These are phyloP conservation scores for Picea mariana DNA, from an alignment of 83 land plant genomes.

Conservation along the genomic window DNA sequence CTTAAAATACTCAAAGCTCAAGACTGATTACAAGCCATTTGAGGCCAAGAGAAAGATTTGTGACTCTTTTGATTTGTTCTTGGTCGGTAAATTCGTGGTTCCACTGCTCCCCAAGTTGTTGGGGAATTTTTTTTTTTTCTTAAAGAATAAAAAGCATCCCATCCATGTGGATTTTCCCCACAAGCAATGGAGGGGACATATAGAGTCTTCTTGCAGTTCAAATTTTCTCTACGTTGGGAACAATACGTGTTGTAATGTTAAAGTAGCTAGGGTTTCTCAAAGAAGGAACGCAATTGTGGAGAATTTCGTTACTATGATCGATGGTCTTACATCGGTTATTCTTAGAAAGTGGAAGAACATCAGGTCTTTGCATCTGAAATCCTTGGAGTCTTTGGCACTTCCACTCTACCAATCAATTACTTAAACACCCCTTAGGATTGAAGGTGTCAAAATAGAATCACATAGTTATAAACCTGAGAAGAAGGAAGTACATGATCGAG, in stretches of 20 bases:
- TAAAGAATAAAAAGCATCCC: constrained; percentile 85
- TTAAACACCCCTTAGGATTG: constrained; percentile 50
- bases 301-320: constrained; percentile 62
- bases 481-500: neutral
- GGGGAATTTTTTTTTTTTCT: constrained; percentile 68
- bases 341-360: constrained; percentile 82
- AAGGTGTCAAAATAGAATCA: neutral
- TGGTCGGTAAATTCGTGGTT: constrained; percentile 62
- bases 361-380: no score
- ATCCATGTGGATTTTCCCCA: constrained; percentile 60
- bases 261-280: no score
- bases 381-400: no score
- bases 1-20: no score
- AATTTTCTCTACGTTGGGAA: constrained; percentile 57
- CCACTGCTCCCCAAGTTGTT: no score
- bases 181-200: constrained; percentile 66
- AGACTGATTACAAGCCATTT: no score
- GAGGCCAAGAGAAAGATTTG: constrained; percentile 83
- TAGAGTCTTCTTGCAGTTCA: constrained; percentile 52
- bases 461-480: neutral
- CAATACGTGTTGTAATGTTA: no score
- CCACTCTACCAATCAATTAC: no score
- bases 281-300: constrained; percentile 54
- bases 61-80: constrained; percentile 77
- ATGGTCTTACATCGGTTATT: constrained; percentile 52